Evolutionary conservation across 2,329 filamentous ascomycete species (phyloP), one percentile per base, ranked within the genome.

Genomic region (Verticillium albo-atrum): DNA sequence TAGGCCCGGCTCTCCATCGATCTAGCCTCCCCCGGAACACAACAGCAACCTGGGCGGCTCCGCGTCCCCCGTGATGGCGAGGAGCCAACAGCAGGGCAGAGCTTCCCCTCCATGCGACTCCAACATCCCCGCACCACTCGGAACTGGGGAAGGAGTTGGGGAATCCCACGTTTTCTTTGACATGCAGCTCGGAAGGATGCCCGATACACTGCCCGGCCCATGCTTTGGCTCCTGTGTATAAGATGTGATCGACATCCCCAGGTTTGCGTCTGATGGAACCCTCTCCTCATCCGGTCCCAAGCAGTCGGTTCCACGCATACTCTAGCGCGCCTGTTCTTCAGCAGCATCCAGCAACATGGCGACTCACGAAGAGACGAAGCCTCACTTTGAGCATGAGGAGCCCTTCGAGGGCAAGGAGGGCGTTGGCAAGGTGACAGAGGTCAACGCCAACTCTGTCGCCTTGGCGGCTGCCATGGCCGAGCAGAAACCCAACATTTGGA

Each of bases 371-470:
- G 42, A 50, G n/a, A 50, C 42, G 42, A 50, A 50, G 20, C 42
- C 65, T 4, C 51, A 55, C 2, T 15, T 50, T n/a, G 70, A 72
- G 17, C 68, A 71, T 50, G 60, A 68, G 1, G 72, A 71, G 51
- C 20, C 42, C n/a, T 50, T 50, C n/a, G 42, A 1, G 17, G 42
- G 42, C 42, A 50, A 72, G 12, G 70, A 54, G 54, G 62, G 59
- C 15, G 61, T 58, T 20, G 69, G 67, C 15, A 61, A 66, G 53
- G 68, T 70, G 20, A 70, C 63, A 50, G 65, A 75, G 58, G 67
- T 77, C 32, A 70, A 72, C 55, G 67, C 75, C 25, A 71, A 73
- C 20, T 75, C 74, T 34, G 68, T 71, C 20, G 72, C 72, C 15
- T 66, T 75, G 10, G 68, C 67, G 17, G 71, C 72, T 35, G 72